A percentile compares a stretch with the other conserved stretches of the same genome.
Evolutionary conservation across 352 stramenopile genomes (phyloP).

Genomic region (Nothophytophthora sp.): DNA sequence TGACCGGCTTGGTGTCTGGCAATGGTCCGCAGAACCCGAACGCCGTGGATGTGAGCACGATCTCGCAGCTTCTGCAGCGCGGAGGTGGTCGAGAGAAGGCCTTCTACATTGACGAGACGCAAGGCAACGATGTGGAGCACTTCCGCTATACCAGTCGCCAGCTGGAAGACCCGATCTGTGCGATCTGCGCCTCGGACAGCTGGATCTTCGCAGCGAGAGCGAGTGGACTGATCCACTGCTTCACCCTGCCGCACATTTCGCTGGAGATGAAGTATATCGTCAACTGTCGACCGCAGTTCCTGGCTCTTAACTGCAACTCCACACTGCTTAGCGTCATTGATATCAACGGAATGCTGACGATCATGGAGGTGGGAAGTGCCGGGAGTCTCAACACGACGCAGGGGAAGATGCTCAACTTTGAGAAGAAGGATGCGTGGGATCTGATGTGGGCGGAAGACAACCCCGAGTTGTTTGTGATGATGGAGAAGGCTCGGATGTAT

Average conservation of each 20-base stretch:
- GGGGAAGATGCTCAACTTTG: constrained; percentile 76
- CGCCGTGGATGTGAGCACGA: constrained; percentile 51
- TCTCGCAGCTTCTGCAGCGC: constrained; percentile 67
- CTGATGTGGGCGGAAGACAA: constrained; percentile 93
- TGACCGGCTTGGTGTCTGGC: constrained; percentile 61
- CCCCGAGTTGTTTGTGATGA: constrained; percentile 91
- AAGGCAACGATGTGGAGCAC: constrained; percentile 70
- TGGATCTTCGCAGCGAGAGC: constrained; percentile 84
- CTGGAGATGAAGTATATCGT: constrained; percentile 92
- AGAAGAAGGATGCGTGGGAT: constrained; percentile 92
- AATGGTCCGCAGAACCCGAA: constrained; percentile 27
- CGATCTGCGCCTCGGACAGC: constrained; percentile 83
- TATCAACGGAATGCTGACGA: constrained; percentile 83
- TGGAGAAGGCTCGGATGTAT: constrained; percentile 93
- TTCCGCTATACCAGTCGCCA: constrained; percentile 73
- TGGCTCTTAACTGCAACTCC: constrained; percentile 90
- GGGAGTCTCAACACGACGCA: constrained; percentile 62
- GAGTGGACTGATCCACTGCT: constrained; percentile 87
- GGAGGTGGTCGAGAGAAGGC: constrained; percentile 84
- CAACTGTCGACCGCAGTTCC: constrained; percentile 69
- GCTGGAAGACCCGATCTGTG: constrained; percentile 85
- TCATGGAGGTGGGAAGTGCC: constrained; percentile 80
- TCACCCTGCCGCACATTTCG: constrained; percentile 91
- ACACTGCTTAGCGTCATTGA: constrained; percentile 91
- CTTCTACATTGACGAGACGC: constrained; percentile 89